Evolutionary conservation across 495 filamentous ascomycete genomes (phyloP), one percentile per base, ranked within the genome.

Genomic region (Podospora bellae-mahoneyi): DNA sequence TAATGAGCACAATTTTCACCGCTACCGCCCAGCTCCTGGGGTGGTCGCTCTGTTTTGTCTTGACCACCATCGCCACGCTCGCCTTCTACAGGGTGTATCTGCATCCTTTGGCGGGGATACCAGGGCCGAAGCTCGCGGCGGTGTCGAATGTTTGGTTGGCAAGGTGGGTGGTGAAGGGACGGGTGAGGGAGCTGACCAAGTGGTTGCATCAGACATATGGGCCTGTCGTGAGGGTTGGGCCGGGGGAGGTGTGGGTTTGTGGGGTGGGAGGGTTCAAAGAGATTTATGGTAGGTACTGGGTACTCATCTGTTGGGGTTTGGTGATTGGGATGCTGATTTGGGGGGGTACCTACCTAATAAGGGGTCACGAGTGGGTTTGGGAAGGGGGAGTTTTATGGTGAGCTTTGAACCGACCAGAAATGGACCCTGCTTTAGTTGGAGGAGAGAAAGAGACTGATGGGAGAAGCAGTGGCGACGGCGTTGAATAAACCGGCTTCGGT

Each of bases 211-310:
- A 72, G 19, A 74, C 74, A 26, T 86, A 88, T 72, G 88, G 87
- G 0, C 75, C 78, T 1, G 72, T 84, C 1, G 87, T 90, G 28
- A 82, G 87, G 1, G 74, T 89, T 13, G 87, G 87, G 0, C 87
- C 87, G 0, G 81, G 84, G 44, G 78, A 80, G 32, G 75, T 89
- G 10, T 87, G 83, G 62, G 79, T 88, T 9, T 73, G 81, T 44
- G 82, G 82, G 48, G 69, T 62, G 0, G 77, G 75, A 18, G 81
- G 73, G 0, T 82, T 85, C 59, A 69, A 68, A 15, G 64, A 54
- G 0, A 80, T 87, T 1, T 87, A 87, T 68, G 60, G 79, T 80
- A 28, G 6, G 75, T 30, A 20, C 20, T 13, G 2, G 19, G 48
- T 63, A 5, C 4, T 60, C 4, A 56, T 20, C n/a, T 20, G 9